Base-by-base conservation (phyloP, 208 protist genomes). In the Sergeia podlipaevii region DNA sequence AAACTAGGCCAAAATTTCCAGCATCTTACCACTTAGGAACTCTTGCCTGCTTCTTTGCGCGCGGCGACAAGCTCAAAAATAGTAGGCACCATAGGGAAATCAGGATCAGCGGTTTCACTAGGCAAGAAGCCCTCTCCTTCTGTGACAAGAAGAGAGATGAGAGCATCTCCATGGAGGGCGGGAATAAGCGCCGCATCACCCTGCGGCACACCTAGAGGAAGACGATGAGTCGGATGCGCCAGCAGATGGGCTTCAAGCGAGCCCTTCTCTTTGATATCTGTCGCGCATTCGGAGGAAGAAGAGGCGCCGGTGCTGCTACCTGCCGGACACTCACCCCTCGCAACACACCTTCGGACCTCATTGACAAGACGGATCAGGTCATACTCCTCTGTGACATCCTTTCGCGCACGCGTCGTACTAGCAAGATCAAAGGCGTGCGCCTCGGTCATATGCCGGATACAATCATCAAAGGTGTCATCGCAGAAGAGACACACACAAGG, bases 281-380 rank as follows among this genome's bases (percentile, higher is more conserved):
- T 44, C 26, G 34, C 13, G 24, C 50, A 27, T 24, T 30, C 32
- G 39, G 47, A 32, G 33, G n/a, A n/a, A n/a, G n/a, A n/a, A n/a
- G 32, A 32, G 21, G 49, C 28, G 42, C 74, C 48, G 20, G 57
- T 44, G 15, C 13, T 18, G 33, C 66, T 80, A 51, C 39, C 34
- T 36, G 57, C 64, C 2, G 75, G 75, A 46, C 75, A 82, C 28
- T 48, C 8, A 8, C 42, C 37, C 2, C 26, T 28, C 5, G 70
- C 57, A 7, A 89, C 70, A 34, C 69, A 66, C 1, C 73, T 61
- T 2, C 86, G 80, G 26, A 87, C 70, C 23, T 50, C 60, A 41
- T 94, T 94, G n/a, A 89, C 74, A 15, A 87, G 29, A 7, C 86
- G 79, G 36, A 94, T 89, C 10, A 85, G 32, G 45, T 94, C 86